Evolutionary conservation across 176 grass and related monocot genomes (phyloP), one percentile per base, ranked within the genome.

Genomic region (Puccinellia tenuiflora): DNA sequence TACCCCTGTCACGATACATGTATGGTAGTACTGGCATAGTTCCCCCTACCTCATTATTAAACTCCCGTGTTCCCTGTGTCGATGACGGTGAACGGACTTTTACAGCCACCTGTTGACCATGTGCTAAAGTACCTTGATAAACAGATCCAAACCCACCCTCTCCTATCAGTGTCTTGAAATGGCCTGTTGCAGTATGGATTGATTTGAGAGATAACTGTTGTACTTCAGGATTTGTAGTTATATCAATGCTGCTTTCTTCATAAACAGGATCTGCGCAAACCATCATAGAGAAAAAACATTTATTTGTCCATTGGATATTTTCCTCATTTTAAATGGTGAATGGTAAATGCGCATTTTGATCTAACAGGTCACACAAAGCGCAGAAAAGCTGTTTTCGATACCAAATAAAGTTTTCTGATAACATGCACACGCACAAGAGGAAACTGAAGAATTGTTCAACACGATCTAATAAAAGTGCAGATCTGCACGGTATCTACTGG

Each of bases 61-160:
- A 94, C 78, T 91, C 92, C 11, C 92, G 89, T 54, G 89, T 91
- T 85, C 89, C 92, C 51, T 94, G 92, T 75, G 86, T 85, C 15
- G 89, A 94, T 38, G 92, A 84, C 29, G 84, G 47, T 79, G 92
- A 94, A 30, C 89, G 84, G 60, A 94, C 92, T 54, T 94, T 94
- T 63, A 94, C 92, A 39, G 92, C 92, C 33, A 94, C 92, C 75
- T 94, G 88, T 87, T 87, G 72, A 74, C 88, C 92, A 88, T 91
- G 80, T 64, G 89, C 64, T 78, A 94, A 76, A 81, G 35, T 86
- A 52, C 92, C 92, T 55, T 81, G 86, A 83, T 91, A 94, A 81
- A 94, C 92, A 46, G 84, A 47, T 89, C 92, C 92, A 82, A 94
- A 94, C 33, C 92, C 92, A 91, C 92, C 92, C 73, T 84, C 92